phyloP scores from a whole-genome alignment of 2,329 filamentous ascomycete species.

The Aureobasidium lini region DNA sequence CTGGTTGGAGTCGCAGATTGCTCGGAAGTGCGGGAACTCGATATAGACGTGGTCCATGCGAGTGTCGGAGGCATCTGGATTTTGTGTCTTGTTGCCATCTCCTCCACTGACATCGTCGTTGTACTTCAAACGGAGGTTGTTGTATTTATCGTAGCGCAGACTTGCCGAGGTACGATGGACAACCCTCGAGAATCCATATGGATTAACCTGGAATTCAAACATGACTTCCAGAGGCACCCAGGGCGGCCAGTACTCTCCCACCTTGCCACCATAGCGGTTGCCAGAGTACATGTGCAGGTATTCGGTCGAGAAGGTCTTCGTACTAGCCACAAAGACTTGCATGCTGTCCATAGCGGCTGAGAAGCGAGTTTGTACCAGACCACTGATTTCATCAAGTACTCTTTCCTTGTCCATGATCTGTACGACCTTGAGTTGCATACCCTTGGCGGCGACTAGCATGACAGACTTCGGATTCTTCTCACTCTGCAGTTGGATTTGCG shows the following conservation, averaged over 20 bases:
- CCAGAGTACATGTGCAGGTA: constrained; percentile 90
- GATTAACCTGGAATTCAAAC: constrained; percentile 90
- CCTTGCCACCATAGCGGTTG: constrained; percentile 80
- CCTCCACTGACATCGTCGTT: constrained; percentile 81
- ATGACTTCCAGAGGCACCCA: constrained; percentile 99
- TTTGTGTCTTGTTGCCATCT: constrained; percentile 37
- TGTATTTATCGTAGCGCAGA: constrained; percentile 96
- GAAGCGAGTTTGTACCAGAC: constrained; percentile 89
- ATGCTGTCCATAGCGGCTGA: constrained; percentile 93
- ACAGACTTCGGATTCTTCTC: constrained; percentile 97
- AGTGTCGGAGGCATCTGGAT: constrained; percentile 44
- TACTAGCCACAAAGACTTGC: constrained; percentile 95
- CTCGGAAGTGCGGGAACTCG: constrained; percentile 87
- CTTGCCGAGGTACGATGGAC: constrained; percentile 95
- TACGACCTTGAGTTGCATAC: constrained; percentile 95
- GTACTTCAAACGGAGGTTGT: constrained; percentile 91
- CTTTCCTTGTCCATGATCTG: constrained; percentile 97
- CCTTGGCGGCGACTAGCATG: constrained; percentile 92
- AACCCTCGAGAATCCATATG: constrained; percentile 95
- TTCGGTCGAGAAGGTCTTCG: constrained; percentile 78
- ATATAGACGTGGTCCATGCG: constrained; percentile 97
- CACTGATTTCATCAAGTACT: constrained; percentile 85
- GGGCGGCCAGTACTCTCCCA: constrained; percentile 85
- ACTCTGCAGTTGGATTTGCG: constrained; percentile 95
- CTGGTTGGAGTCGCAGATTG: constrained; percentile 93